phyloP scores from a whole-genome alignment of 208 protist genomes.

The Trypanosoma platydactyli region DNA sequence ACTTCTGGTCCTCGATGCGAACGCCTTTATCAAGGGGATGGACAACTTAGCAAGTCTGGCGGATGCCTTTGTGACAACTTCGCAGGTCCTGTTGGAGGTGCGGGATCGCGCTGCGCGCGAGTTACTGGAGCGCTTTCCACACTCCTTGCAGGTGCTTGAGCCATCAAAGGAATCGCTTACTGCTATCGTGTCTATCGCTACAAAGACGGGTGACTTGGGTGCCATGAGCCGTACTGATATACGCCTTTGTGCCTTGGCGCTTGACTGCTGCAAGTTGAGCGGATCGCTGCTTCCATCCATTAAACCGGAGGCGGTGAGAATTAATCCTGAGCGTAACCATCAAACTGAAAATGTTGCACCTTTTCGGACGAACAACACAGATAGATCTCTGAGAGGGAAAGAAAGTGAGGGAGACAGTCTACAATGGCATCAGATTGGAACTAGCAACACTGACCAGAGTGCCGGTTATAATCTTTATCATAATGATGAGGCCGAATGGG shows the following conservation, averaged over 20 bases:
- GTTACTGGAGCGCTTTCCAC: constrained; percentile 68
- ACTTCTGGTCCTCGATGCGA: constrained; percentile 83
- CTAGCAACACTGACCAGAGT: too few species aligned
- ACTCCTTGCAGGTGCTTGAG: constrained; percentile 63
- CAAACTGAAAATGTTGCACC: constrained; percentile 30
- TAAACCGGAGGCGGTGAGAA: constrained; percentile 49
- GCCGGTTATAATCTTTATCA: too few species aligned
- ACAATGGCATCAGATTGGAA: too few species aligned
- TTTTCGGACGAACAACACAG: constrained; percentile 18
- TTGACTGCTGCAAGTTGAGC: constrained; percentile 70
- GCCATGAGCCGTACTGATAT: constrained; percentile 91
- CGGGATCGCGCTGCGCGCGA: constrained; percentile 67
- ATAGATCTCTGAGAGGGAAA: constrained; percentile 13
- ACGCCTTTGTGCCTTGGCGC: constrained; percentile 79
- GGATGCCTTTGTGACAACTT: constrained; percentile 81
- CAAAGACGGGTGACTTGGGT: constrained; percentile 89
- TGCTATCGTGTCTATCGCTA: constrained; percentile 68
- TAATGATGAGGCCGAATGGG: not conserved
- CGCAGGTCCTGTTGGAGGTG: constrained; percentile 85
- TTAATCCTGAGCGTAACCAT: constrained; percentile 38
- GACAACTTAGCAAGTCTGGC: constrained; percentile 62
- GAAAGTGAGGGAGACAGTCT: not conserved
- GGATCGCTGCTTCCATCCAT: constrained; percentile 48
- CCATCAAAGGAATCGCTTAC: constrained; percentile 60
- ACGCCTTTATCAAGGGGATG: constrained; percentile 89